These are phyloP conservation scores for Tetracladium marchalianum DNA, from an alignment of 495 filamentous ascomycete species.

Conservation along the genomic window DNA sequence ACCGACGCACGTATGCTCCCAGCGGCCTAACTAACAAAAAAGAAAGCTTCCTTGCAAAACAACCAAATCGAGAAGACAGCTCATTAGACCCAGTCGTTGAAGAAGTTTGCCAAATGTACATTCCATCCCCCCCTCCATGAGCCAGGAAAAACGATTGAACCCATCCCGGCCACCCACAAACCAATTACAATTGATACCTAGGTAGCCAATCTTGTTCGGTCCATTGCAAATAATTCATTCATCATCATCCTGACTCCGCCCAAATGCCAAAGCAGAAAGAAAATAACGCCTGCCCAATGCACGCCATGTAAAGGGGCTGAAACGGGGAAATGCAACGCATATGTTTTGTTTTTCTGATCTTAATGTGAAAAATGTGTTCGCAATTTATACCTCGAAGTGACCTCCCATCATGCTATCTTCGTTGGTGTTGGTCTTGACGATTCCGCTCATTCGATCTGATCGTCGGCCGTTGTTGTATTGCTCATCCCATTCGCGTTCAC, in stretches of 20 bases:
- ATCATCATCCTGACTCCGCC: constrained; percentile 11
- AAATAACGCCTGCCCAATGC: constrained; percentile 15
- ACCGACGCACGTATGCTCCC: too few species aligned
- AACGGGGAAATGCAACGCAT: constrained; percentile 1
- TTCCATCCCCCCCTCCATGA: too few species aligned
- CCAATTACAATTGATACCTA: too few species aligned
- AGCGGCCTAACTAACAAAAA: too few species aligned
- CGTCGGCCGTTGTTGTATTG: constrained; percentile 26
- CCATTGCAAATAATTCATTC: too few species aligned
- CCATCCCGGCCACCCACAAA: too few species aligned
- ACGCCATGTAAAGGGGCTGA: constrained; percentile 12
- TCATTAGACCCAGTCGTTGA: too few species aligned
- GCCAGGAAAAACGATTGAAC: too few species aligned
- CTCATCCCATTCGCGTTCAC: constrained; percentile 33
- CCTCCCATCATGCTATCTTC: constrained; percentile 59
- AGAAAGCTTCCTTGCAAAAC: too few species aligned
- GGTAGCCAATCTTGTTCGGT: too few species aligned
- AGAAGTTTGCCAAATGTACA: too few species aligned
- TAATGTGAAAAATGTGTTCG: background rate
- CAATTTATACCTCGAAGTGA: constrained; percentile 49
- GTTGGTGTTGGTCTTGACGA: constrained; percentile 53
- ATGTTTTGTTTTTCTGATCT: background rate
- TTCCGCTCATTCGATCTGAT: constrained; percentile 61
- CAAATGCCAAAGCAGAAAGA: constrained; percentile 11
- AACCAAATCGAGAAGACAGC: too few species aligned